Percentiles rank a stretch among this genome's conserved stretches.
Evolutionary conservation across 768 basidiomycete genomes (phyloP).

Genomic region (Podaxis sp.): DNA sequence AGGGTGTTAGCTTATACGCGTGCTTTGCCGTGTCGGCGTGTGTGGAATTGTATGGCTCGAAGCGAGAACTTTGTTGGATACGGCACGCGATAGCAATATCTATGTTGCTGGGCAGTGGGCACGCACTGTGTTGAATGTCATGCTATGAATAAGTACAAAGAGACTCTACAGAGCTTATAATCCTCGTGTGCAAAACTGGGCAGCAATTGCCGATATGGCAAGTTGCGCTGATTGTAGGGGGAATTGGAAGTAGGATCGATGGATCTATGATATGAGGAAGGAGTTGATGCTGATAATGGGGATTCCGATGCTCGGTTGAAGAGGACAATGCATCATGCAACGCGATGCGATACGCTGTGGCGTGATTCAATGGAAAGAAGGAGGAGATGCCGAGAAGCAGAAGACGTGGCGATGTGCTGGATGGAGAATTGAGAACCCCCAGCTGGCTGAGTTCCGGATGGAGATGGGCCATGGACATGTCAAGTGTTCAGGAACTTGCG

Average conservation of each 20-base stretch:
- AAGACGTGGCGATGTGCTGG: background rate
- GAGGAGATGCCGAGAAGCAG: slow-evolving; percentile 4
- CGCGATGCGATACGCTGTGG: background rate
- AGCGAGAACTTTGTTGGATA: background rate
- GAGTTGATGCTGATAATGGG: background rate
- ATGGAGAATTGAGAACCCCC: background rate
- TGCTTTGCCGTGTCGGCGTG: background rate
- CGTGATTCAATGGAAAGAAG: background rate
- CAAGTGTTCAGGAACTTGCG: background rate
- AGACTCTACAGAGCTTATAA: background rate
- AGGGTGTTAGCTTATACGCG: background rate
- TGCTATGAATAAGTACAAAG: background rate
- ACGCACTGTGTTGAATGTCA: background rate
- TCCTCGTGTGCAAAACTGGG: background rate
- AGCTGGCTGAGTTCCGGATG: background rate
- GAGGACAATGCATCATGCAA: background rate
- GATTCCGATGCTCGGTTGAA: background rate
- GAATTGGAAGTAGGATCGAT: background rate
- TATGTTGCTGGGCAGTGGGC: background rate
- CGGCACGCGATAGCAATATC: background rate
- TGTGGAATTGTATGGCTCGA: background rate
- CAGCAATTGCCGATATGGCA: background rate
- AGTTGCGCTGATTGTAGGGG: background rate
- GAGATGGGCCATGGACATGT: background rate
- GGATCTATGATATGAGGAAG: background rate